Conservation (phyloP, 2,329 filamentous ascomycete species). For the Venturia oleaginea region DNA sequence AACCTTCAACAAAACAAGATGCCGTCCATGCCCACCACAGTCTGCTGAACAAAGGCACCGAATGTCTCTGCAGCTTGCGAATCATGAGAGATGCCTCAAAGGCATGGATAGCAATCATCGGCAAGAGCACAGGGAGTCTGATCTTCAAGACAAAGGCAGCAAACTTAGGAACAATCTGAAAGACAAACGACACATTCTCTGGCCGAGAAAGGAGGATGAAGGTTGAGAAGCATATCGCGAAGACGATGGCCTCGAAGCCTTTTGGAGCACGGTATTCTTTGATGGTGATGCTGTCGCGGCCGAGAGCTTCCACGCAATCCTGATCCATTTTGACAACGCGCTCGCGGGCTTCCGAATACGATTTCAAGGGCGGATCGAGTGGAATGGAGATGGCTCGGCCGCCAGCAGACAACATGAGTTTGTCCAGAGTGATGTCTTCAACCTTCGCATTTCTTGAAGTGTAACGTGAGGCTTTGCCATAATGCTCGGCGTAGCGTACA, state of each 20-base stretch:
- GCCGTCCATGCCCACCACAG: conserved; percentile 48
- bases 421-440: conserved; percentile 53
- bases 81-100: conserved; percentile 49
- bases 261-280: conserved; percentile 43
- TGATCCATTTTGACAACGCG: conserved; percentile 66
- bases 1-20: conserved; percentile 45
- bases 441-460: conserved; percentile 52
- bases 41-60: conserved; percentile 38
- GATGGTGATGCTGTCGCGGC: conserved; percentile 48
- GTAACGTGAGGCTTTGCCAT: conserved; percentile 47
- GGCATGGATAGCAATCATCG: conserved; percentile 55
- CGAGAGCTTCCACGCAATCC: conserved; percentile 50
- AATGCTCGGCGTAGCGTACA: conserved; percentile 67
- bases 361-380: conserved; percentile 61
- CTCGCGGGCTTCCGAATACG: conserved; percentile 57
- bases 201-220: conserved; percentile 24
- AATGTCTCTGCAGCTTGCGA: conserved; percentile 40
- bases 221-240: conserved; percentile 34
- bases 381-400: conserved; percentile 46
- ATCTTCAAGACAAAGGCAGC: conserved; percentile 52
- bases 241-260: conserved; percentile 44
- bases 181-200: conserved; percentile 33
- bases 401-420: conserved; percentile 52
- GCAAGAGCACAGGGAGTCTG: conserved; percentile 35
- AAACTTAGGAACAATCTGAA: conserved; percentile 34